Base-by-base conservation (phyloP, 768 basidiomycete genomes). In the Candolleomyces eurysporus region DNA sequence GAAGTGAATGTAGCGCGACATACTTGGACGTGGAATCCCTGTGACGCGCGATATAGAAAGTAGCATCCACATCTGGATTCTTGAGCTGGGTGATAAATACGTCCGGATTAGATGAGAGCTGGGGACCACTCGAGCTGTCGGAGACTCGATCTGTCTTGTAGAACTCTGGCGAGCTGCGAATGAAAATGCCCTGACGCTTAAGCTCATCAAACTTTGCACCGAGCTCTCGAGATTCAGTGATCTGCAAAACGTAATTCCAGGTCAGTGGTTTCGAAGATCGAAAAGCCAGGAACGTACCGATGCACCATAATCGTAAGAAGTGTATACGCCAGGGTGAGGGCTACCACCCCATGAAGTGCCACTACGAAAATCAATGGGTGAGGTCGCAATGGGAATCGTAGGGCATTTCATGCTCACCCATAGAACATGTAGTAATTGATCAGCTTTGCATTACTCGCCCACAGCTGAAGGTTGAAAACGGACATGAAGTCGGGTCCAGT, bases 391-490 rank as follows among this genome's bases (percentile, higher is more conserved):
- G 26, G 26, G 26, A 26, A 4, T 26, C 26, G 4, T 89, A 70
- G 26, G 26, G 26, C 26, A 4, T 26, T 2, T 26, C 26, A 93
- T 81, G 65, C 75, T 62, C 69, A 89, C 89, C 89, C 91, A 66
- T 86, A 92, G 58, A 92, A 65, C 93, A 94, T 94, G 72, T 94
- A 94, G 63, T 90, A 91, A 66, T 84, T 92, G 61, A 93, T 85
- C 49, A 94, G 66, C 67, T 93, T 94, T 1, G 85, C 89, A 72
- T 93, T 94, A 52, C 83, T 82, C 10, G 92, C 91, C 88, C 89
- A 92, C 49, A 91, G 78, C 57, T 89, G 78, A 60, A 85, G 80
- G 66, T 94, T 85, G 72, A 92, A 94, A 6, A 94, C 93, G 46
- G 85, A 88, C 72, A 87, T 81, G 72, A 92, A 93, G 66, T 88